Base-by-base conservation (phyloP, 129 eudicot species). In the Lonicera japonica region DNA sequence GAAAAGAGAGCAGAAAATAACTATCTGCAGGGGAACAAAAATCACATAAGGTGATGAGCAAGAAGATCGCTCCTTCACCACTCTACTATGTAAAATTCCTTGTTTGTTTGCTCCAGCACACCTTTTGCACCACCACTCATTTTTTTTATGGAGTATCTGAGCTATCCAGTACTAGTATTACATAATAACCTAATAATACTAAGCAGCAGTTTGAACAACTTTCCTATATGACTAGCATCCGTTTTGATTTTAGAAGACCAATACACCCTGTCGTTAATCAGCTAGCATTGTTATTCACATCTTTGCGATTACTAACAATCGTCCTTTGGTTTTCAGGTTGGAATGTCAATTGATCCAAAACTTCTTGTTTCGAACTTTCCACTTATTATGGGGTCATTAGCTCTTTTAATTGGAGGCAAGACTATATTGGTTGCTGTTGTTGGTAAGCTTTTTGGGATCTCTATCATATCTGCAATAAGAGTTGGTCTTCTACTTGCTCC, bases 301-400 rank as follows among this genome's bases (percentile, higher is more conserved):
- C 46, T 50, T 50, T 63, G 46, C 45, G 46, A 24, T 64, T 12
- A 13, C n/a, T 43, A 48, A 34, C 14, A 3, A 17, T 20, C 24
- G 47, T 25, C 46, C 21, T 63, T 59, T 73, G 11, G 14, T 47
- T 75, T 68, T 72, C 92, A 94, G 99, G 99, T 94, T 54, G 99
- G 99, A 75, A 94, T 94, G 99, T 94, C 99, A 17, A 94, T 94
- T 18, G 99, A 94, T 74, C 99, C 99, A 66, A 88, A 88, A 61
- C 99, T 94, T 76, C 89, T 94, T 54, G 55, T 82, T 69, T 82
- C 99, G 69, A 88, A 94, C 82, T 94, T 88, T 64, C 96, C 96
- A 18, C 87, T 94, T 67, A 73, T 94, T 55, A 76, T 78, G 78
- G 99, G 95, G 43, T 25, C 95, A 21, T 70, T 94, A 67, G 99